Base-by-base conservation (phyloP, 2,329 filamentous ascomycete genomes). In the Neopestalotiopsis sp. region DNA sequence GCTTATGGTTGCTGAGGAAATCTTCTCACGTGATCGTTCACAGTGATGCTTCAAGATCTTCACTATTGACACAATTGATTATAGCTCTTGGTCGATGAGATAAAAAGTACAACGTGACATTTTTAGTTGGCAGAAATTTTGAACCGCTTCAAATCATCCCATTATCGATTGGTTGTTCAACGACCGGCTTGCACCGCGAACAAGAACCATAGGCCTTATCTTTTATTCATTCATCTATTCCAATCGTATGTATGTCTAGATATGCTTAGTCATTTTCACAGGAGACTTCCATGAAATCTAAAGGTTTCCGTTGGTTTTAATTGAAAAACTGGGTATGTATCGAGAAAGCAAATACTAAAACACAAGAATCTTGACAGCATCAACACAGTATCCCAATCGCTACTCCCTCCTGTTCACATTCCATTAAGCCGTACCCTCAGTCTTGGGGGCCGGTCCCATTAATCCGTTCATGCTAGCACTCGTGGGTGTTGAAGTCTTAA, bases 391-490 rank as follows among this genome's bases (percentile, higher is more conserved):
- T 69, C 40, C 38, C 45, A 34, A 30, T 17, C 12, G 9, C 45
- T 56, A 10, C 59, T 34, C 32, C n/a, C 32, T 28, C 59, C 17
- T 61, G 30, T 14, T 61, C 34, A n/a, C n/a, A 40, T n/a, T 17
- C 30, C 30, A 61, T 69, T 69, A 76, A 57, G 74, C 75, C 34
- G 70, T 70, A 14, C 76, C 78, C 75, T 89, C 87, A 53, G 83
- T 76, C 80, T 88, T 89, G 20, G 85, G 77, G 14, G 78, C 72
- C 38, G 84, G 79, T 7, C 79, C 82, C 74, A 83, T 81, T 68
- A 84, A 78, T 49, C 85, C 85, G 68, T 87, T 88, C 64, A 86
- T 81, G 2, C 66, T 73, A 5, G 83, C 81, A 67, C 80, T 84
- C 0, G 84, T 82, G 0, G 88, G 85, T 32, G 86, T 67, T 17